These are phyloP conservation scores for barley (Hordeum vulgare) DNA, from an alignment of 176 grass and related monocot genomes.

Conservation along the genomic window DNA sequence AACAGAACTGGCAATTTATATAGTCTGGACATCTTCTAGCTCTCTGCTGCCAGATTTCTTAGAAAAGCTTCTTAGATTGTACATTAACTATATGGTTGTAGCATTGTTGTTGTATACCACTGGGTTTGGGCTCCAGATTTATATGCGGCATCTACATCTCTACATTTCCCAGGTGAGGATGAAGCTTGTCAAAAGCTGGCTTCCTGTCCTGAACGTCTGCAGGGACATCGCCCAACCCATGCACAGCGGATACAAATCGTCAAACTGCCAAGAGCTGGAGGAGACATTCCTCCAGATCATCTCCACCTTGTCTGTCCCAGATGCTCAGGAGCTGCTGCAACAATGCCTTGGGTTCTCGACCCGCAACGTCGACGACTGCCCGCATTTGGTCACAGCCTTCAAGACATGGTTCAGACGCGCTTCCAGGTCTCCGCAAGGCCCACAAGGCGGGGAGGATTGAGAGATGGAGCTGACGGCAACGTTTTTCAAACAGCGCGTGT, in stretches of 20 bases:
- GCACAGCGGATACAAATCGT: conserved; percentile 46
- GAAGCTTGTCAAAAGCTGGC: conserved; percentile 69
- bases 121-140: background rate
- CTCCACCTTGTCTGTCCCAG: conserved; percentile 54
- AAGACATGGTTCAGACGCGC: conserved; percentile 38
- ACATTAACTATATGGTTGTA: background rate
- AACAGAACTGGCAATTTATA: background rate
- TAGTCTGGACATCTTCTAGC: background rate
- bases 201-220: conserved; percentile 80
- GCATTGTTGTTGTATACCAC: background rate
- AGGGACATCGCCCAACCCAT: conserved; percentile 49
- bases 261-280: conserved; percentile 65
- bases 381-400: conserved; percentile 26
- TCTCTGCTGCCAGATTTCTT: background rate
- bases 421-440: conserved; percentile 18
- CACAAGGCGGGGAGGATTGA: conserved; percentile 18
- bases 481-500: background rate
- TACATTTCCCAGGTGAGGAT: conserved; percentile 54
- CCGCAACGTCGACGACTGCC: conserved; percentile 38
- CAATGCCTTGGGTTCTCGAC: conserved; percentile 77
- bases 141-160: background rate
- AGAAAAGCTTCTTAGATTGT: background rate
- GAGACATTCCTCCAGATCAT: conserved; percentile 78
- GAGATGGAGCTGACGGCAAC: background rate
- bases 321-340: conserved; percentile 69